Evolutionary conservation across 441 rosid genomes (phyloP).

Genomic region (Croton setiger): DNA sequence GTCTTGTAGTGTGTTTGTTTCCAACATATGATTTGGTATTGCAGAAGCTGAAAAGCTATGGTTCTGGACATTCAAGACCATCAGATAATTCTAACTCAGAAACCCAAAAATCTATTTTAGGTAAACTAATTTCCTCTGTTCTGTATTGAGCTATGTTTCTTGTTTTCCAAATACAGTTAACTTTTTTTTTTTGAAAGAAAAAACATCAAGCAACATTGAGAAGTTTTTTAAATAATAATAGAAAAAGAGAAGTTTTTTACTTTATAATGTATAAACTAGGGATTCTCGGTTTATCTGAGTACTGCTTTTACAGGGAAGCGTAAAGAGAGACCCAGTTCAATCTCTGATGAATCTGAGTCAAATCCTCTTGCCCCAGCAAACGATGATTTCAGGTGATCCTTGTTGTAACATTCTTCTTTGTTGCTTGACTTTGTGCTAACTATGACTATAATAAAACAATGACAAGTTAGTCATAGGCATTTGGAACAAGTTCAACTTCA

Average conservation of each 20-base stretch:
- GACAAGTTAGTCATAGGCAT: background rate
- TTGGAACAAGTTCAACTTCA: background rate
- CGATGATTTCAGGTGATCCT: slow-evolving; percentile 66
- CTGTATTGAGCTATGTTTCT: background rate
- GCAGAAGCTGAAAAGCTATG: slow-evolving; percentile 52
- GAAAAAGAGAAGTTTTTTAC: background rate
- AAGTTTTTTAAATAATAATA: no score
- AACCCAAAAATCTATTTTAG: slow-evolving; percentile 44
- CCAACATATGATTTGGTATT: background rate
- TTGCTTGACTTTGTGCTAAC: background rate
- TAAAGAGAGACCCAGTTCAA: slow-evolving; percentile 58
- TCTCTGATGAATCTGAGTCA: slow-evolving; percentile 39
- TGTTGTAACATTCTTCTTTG: background rate
- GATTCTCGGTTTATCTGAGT: background rate
- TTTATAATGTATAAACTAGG: background rate
- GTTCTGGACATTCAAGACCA: slow-evolving; percentile 28
- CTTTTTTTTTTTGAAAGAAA: no score
- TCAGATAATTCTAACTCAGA: slow-evolving; percentile 27
- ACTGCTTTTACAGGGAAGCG: slow-evolving; percentile 57
- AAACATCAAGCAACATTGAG: no score
- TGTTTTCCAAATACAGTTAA: no score
- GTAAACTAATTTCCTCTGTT: slow-evolving; percentile 22
- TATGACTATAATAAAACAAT: no score
- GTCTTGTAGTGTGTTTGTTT: background rate
- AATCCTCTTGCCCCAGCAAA: slow-evolving; percentile 58